These are phyloP conservation scores for Globisporangium acanthophoron DNA, from an alignment of 352 stramenopile genomes.

Conservation along the genomic window DNA sequence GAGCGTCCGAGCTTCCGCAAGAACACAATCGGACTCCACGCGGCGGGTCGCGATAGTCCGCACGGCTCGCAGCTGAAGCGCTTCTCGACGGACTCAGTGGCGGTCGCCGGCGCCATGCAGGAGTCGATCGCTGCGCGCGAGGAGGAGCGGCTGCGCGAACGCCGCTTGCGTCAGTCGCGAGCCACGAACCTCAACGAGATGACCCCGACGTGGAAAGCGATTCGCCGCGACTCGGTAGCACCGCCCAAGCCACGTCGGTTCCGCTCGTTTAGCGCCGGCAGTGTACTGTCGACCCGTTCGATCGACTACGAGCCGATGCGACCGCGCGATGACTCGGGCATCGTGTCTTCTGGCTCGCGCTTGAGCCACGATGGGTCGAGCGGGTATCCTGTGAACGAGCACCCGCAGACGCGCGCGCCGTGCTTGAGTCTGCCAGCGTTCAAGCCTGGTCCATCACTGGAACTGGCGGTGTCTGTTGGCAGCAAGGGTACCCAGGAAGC, in stretches of 20 bases:
- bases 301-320: constrained; percentile 15
- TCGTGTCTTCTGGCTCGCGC: constrained; percentile 29
- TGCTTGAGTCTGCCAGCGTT: constrained; percentile 68
- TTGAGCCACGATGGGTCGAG: constrained; percentile 11
- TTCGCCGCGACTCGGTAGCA: constrained; percentile 9
- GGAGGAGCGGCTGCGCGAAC: constrained; percentile 35
- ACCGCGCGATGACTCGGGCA: constrained; percentile 41
- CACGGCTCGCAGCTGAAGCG: constrained; percentile 44
- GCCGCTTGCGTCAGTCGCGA: constrained; percentile 30
- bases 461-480: constrained; percentile 72
- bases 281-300: constrained; percentile 43
- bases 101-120: constrained; percentile 56
- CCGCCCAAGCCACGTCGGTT: constrained; percentile 18
- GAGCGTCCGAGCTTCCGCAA: constrained; percentile 26
- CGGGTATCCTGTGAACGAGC: constrained; percentile 14
- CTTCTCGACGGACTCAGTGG: constrained; percentile 54
- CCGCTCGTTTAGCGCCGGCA: constrained; percentile 64
- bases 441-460: constrained; percentile 51
- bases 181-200: constrained; percentile 32
- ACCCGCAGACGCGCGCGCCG: constrained; percentile 33
- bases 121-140: constrained; percentile 35
- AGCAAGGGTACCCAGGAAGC: constrained; percentile 62
- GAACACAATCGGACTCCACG: constrained; percentile 22
- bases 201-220: constrained; percentile 18
- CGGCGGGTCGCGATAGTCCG: constrained; percentile 11